Conservation (phyloP, 2,329 filamentous ascomycete species). For the Exophiala mesophila region DNA sequence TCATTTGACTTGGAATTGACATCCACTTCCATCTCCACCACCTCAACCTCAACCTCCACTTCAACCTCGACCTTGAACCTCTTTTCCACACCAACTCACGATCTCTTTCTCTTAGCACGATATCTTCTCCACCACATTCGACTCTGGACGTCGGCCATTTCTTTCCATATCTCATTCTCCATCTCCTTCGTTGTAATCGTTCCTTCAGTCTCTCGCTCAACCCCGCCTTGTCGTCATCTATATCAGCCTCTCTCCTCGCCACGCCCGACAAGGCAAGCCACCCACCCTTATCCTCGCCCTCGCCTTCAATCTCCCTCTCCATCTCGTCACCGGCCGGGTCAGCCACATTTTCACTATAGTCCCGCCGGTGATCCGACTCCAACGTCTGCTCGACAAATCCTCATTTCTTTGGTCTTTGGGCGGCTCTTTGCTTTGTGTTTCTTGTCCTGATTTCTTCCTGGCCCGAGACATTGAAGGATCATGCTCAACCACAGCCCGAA, state of each 20-base stretch:
- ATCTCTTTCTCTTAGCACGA: conserved; percentile 14
- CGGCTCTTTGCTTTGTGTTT: conserved; percentile 23
- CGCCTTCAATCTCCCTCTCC: background rate
- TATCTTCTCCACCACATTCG: too few species aligned
- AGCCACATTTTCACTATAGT: too few species aligned
- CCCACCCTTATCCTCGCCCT: background rate
- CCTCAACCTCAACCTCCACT: conserved; percentile 1
- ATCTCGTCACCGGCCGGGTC: too few species aligned
- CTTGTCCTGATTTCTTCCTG: conserved; percentile 21
- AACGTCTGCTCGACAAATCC: background rate
- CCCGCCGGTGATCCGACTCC: background rate
- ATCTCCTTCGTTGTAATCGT: conserved; percentile 20
- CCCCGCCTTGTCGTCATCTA: conserved; percentile 3
- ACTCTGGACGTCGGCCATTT: too few species aligned
- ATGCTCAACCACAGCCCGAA: conserved; percentile 18
- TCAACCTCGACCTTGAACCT: conserved; percentile 1
- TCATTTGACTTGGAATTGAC: too few species aligned
- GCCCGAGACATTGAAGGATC: conserved; percentile 11
- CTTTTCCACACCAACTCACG: conserved; percentile 16
- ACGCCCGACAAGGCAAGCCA: background rate
- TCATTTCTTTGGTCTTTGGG: conserved; percentile 15
- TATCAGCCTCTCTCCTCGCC: background rate
- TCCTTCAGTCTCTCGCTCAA: conserved; percentile 20
- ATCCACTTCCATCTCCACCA: conserved; percentile 2
- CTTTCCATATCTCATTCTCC: too few species aligned